Evolutionary conservation across 768 basidiomycete genomes (phyloP).

Genomic region (Boletales sp.): DNA sequence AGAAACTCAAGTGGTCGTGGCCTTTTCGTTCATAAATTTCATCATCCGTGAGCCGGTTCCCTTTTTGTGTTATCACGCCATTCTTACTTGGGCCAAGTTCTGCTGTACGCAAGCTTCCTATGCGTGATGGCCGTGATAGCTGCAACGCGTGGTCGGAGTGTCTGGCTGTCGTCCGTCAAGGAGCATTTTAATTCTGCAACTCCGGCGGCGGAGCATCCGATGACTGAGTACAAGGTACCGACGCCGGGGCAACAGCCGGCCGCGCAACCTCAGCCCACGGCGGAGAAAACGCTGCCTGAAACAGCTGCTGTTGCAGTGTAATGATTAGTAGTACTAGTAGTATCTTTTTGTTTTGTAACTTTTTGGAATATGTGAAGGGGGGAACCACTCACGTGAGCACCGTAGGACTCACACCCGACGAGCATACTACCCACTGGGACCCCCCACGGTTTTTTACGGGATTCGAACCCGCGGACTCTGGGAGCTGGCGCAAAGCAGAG

Average conservation of each 20-base stretch:
- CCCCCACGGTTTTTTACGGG: no score
- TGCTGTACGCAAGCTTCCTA: constrained; percentile 28
- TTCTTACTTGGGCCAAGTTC: constrained; percentile 23
- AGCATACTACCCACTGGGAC: no score
- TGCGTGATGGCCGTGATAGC: constrained; percentile 25
- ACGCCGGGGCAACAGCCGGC: constrained; percentile 4
- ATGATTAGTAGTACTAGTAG: no score
- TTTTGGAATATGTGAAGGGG: not conserved
- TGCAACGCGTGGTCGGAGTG: constrained; percentile 22
- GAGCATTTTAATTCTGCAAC: constrained; percentile 20
- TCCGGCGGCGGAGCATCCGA: constrained; percentile 10
- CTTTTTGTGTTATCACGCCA: not conserved
- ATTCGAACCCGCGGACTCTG: no score
- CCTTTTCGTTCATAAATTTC: constrained; percentile 37
- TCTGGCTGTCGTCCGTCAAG: constrained; percentile 34
- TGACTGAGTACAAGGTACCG: constrained; percentile 14
- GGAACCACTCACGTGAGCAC: no score
- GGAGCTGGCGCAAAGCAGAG: no score
- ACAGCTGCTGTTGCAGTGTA: not conserved
- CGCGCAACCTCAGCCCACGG: not conserved
- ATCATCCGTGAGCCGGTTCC: constrained; percentile 26
- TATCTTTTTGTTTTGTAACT: not conserved
- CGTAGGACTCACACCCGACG: no score
- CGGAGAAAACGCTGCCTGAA: not conserved
- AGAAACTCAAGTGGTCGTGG: constrained; percentile 30